These are phyloP conservation scores for Ophiocordyceps camponoti-floridani DNA, from an alignment of 2,329 filamentous ascomycete genomes.

Conservation along the genomic window DNA sequence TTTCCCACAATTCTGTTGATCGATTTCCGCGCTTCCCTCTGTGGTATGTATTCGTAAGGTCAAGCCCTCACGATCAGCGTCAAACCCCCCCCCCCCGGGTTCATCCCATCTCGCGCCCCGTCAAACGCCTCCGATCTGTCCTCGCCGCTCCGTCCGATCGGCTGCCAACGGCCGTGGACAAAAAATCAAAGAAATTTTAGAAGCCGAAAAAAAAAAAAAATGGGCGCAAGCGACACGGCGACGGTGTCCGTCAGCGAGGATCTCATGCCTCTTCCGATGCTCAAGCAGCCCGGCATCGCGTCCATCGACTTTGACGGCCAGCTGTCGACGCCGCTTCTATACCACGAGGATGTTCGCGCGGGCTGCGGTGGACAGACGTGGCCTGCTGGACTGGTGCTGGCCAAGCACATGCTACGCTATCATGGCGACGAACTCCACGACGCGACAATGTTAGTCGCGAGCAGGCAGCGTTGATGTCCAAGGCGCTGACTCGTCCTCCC, in stretches of 20 bases:
- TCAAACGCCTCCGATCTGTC: too few relatives aligned
- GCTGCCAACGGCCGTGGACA: too few relatives aligned
- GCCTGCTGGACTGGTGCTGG: slow-evolving; percentile 81
- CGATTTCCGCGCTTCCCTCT: too few relatives aligned
- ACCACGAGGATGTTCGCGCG: slow-evolving; percentile 71
- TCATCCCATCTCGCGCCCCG: too few relatives aligned
- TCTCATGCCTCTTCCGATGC: slow-evolving; percentile 38
- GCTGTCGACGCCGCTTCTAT: slow-evolving; percentile 47
- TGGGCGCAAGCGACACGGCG: too few relatives aligned
- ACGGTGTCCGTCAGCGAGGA: slow-evolving; percentile 27
- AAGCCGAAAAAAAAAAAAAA: too few relatives aligned
- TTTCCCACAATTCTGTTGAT: too few relatives aligned
- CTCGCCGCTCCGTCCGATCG: too few relatives aligned
- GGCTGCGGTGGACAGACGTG: slow-evolving; percentile 90
- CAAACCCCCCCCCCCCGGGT: too few relatives aligned
- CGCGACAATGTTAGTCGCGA: slow-evolving; percentile 51
- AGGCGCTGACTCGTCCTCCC: neutral
- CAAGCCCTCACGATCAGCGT: too few relatives aligned
- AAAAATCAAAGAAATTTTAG: too few relatives aligned
- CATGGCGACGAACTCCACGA: slow-evolving; percentile 43
- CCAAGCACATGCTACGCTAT: slow-evolving; percentile 68
- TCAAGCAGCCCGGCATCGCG: slow-evolving; percentile 35
- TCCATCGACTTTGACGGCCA: slow-evolving; percentile 54
- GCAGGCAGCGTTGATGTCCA: neutral
- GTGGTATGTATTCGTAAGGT: too few relatives aligned